phyloP scores from a whole-genome alignment of 305 asterid genomes.

The Fraxinus greggii region DNA sequence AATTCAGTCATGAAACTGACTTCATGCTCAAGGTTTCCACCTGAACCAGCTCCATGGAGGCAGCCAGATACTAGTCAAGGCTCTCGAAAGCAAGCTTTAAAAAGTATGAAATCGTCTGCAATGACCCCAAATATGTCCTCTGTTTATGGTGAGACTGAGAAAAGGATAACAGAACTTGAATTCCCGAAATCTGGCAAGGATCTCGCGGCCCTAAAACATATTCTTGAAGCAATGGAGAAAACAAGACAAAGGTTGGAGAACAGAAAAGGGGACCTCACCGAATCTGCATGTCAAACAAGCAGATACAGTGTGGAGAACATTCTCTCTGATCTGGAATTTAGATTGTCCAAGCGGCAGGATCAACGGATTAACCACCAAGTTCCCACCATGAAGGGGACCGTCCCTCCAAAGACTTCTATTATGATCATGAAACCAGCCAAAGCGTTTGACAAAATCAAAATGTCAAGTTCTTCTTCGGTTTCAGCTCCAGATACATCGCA shows the following conservation, averaged over 20 bases:
- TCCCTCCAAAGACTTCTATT: constrained; percentile 44
- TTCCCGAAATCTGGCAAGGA: constrained; percentile 66
- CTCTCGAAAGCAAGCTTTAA: constrained; percentile 43
- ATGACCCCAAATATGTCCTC: constrained; percentile 46
- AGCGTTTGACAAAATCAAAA: constrained; percentile 2
- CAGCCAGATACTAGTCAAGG: constrained; percentile 45
- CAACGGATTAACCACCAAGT: constrained; percentile 30
- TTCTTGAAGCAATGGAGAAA: constrained; percentile 79
- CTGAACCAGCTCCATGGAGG: constrained; percentile 86
- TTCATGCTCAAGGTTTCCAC: constrained; percentile 53
- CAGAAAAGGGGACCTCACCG: constrained; percentile 41
- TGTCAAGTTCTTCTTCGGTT: constrained; percentile 21
- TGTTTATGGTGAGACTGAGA: constrained; percentile 81
- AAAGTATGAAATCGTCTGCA: constrained; percentile 33
- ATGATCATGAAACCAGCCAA: constrained; percentile 30
- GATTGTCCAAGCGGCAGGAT: constrained; percentile 28
- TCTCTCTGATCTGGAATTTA: constrained; percentile 23
- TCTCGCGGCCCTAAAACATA: constrained; percentile 88
- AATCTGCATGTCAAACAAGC: constrained; percentile 34
- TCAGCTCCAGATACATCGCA: constrained; percentile 17
- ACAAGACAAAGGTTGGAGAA: constrained; percentile 54
- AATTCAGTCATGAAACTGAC: constrained; percentile 38
- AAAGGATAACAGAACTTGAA: constrained; percentile 66
- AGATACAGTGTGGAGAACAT: constrained; percentile 28
- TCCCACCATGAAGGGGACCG: constrained; percentile 35